phyloP scores from a whole-genome alignment of 2,329 filamentous ascomycete species.

The Pseudogymnoascus sp. region DNA sequence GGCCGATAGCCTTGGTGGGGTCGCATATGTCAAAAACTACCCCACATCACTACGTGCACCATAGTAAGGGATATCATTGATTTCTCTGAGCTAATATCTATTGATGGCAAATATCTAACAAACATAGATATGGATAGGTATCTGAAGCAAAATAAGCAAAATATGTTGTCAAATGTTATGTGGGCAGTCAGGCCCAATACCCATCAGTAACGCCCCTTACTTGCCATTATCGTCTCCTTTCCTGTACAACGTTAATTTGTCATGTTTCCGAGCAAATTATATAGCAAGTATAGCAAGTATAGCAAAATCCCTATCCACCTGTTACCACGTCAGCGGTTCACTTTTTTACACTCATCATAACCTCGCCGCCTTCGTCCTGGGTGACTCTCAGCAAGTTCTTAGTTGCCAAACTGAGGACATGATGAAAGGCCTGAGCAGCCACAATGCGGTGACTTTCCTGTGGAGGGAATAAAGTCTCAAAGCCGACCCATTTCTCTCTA shows the following conservation, averaged over 20 bases:
- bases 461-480: conserved; percentile 61
- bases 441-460: conserved; percentile 42
- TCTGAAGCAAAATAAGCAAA: conserved; percentile 2
- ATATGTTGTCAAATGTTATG: neutral
- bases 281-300: conserved; percentile 4
- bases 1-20: neutral
- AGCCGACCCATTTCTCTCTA: conserved; percentile 44
- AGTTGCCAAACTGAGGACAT: conserved; percentile 62
- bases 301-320: conserved; percentile 1
- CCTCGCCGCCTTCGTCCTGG: conserved; percentile 37
- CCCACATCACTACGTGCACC: neutral
- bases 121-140: neutral
- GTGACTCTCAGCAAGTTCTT: conserved; percentile 53
- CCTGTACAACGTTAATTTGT: neutral
- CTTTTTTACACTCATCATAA: conserved; percentile 19
- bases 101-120: conserved; percentile 2
- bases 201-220: neutral
- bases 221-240: neutral
- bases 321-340: neutral
- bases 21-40: neutral
- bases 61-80: neutral
- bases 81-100: neutral
- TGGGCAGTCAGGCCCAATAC: neutral
- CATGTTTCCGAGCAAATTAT: neutral
- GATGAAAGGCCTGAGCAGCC: conserved; percentile 67